These are phyloP conservation scores for Paraleonurus japonicus DNA, from an alignment of 257 asterid species.

Conservation along the genomic window DNA sequence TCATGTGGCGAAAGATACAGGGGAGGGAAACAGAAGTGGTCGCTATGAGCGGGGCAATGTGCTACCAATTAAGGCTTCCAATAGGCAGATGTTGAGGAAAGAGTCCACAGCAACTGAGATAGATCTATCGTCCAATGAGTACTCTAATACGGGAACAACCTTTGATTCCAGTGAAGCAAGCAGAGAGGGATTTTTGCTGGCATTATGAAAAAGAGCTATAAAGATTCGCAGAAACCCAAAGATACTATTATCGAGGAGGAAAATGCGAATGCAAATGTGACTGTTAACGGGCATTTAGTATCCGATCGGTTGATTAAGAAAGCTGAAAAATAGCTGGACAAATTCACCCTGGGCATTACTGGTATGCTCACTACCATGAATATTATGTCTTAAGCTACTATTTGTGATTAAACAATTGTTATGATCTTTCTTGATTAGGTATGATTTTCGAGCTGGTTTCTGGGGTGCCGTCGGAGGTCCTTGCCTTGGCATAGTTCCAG, in stretches of 20 bases:
- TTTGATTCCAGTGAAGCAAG: conserved; percentile 63
- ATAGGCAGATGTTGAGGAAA: conserved; percentile 37
- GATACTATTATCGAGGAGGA: conserved; percentile 37
- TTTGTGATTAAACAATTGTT: neutral
- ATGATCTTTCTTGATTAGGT: conserved; percentile 46
- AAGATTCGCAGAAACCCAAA: conserved; percentile 37
- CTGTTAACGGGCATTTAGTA: conserved; percentile 75
- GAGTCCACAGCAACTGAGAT: conserved; percentile 72
- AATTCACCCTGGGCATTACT: conserved; percentile 81
- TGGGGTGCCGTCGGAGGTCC: conserved; percentile 96
- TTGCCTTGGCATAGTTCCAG: conserved; percentile 91
- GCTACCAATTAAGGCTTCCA: conserved; percentile 29
- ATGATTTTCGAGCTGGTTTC: conserved; percentile 91
- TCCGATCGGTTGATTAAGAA: conserved; percentile 52
- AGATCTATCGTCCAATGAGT: conserved; percentile 77
- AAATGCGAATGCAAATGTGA: conserved; percentile 37
- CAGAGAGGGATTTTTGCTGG: conserved; percentile 56
- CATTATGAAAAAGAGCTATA: conserved; percentile 46
- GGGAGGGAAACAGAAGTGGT: conserved; percentile 49
- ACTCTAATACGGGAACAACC: conserved; percentile 68
- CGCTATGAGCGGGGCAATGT: conserved; percentile 43
- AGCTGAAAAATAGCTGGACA: conserved; percentile 83
- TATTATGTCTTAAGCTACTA: neutral
- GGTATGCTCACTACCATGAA: conserved; percentile 43
- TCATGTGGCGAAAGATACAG: conserved; percentile 33